These are phyloP conservation scores for Phaeosphaeriaceae sp. DNA, from an alignment of 2,329 filamentous ascomycete species.

Conservation along the genomic window DNA sequence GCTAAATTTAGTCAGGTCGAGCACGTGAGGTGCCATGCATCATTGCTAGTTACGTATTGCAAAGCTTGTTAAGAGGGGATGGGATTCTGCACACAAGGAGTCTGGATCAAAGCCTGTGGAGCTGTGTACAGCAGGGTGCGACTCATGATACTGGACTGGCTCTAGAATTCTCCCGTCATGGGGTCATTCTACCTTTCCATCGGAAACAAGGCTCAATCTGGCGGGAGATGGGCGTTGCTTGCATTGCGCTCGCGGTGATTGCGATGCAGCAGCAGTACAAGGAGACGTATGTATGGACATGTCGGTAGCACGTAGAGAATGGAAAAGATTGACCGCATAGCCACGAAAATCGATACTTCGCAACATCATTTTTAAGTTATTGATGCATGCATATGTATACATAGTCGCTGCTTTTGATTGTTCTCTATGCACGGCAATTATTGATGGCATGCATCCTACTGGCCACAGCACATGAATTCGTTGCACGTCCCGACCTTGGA, in stretches of 20 bases:
- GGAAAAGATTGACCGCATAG: background rate
- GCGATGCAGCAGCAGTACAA: background rate
- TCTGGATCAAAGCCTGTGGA: background rate
- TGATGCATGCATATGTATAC: background rate
- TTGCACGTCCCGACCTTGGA: background rate
- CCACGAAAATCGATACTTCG: background rate
- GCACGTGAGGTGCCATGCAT: background rate
- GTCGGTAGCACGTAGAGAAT: background rate
- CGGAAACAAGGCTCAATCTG: background rate
- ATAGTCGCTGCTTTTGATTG: background rate
- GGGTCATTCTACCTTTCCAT: background rate
- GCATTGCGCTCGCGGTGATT: background rate
- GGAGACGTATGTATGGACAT: background rate
- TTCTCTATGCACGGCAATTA: background rate
- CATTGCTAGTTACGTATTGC: background rate
- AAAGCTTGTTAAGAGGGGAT: constrained; percentile 1
- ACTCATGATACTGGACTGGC: background rate
- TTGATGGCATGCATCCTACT: background rate
- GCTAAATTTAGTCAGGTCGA: background rate
- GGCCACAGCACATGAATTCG: background rate
- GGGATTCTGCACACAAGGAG: background rate
- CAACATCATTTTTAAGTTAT: background rate
- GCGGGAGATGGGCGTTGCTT: background rate
- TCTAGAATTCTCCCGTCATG: background rate
- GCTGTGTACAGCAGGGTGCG: background rate